Evolutionary conservation across 768 basidiomycete genomes (phyloP).

Genomic region (Leccinum rimulosum): DNA sequence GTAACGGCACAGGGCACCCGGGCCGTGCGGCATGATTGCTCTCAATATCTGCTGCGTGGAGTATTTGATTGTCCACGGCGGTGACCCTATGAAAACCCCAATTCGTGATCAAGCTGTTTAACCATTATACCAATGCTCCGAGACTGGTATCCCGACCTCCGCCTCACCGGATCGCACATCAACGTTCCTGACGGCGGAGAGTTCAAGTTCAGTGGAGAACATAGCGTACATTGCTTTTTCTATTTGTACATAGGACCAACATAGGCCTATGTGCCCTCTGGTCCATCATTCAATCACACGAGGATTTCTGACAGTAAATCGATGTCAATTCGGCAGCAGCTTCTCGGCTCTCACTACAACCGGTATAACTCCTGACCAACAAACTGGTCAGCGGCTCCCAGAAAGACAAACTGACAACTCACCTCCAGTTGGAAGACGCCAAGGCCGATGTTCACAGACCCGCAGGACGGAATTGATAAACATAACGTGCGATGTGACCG

Average conservation of each 20-base stretch:
- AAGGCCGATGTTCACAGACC: slow-evolving; percentile 42
- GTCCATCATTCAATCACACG: background rate
- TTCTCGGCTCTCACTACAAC: slow-evolving; percentile 21
- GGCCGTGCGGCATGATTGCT: too few relatives aligned
- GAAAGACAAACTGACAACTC: slow-evolving; percentile 15
- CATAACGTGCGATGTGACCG: slow-evolving; percentile 64
- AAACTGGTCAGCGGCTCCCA: slow-evolving; percentile 1
- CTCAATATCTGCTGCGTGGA: too few relatives aligned
- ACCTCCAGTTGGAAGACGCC: slow-evolving; percentile 64
- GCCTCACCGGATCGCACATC: slow-evolving; percentile 39
- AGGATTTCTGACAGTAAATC: background rate
- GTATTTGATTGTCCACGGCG: too few relatives aligned
- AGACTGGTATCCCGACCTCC: too few relatives aligned
- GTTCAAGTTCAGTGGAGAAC: slow-evolving; percentile 55
- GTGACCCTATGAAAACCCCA: too few relatives aligned
- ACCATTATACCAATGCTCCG: too few relatives aligned
- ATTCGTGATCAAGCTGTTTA: too few relatives aligned
- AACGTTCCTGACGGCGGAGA: slow-evolving; percentile 47
- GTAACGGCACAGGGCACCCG: too few relatives aligned
- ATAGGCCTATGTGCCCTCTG: background rate
- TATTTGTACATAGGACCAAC: background rate
- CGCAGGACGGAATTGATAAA: slow-evolving; percentile 56
- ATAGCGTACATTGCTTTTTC: slow-evolving; percentile 28
- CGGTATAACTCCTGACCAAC: slow-evolving; percentile 24
- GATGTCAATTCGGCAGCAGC: slow-evolving; percentile 8